A percentile compares a stretch with the other conserved stretches of the same genome.
Conservation (phyloP, 2,329 filamentous ascomycete species). For the Botrytis sinoallii region DNA sequence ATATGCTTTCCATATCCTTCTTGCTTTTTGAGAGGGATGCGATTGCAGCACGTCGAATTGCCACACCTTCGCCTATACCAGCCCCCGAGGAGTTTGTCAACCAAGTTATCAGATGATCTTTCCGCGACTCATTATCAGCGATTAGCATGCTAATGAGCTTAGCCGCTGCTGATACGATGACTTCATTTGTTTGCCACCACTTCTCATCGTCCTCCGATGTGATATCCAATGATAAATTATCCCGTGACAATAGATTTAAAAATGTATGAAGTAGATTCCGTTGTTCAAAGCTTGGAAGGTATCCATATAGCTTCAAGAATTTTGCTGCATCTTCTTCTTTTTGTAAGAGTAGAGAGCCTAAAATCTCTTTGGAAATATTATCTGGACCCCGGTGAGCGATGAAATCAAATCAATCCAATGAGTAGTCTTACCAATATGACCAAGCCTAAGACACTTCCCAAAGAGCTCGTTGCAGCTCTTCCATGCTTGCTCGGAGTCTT, state of each 20-base stretch:
- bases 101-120: slow-evolving; percentile 59
- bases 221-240: slow-evolving; percentile 28
- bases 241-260: slow-evolving; percentile 33
- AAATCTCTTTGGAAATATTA: slow-evolving; percentile 30
- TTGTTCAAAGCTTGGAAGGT: slow-evolving; percentile 34
- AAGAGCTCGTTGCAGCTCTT: slow-evolving; percentile 35
- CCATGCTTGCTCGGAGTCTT: slow-evolving; percentile 27
- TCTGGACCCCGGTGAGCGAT: slow-evolving; percentile 28
- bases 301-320: slow-evolving; percentile 31
- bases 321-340: slow-evolving; percentile 24
- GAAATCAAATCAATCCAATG: background rate
- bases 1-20: slow-evolving; percentile 50
- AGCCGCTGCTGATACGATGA: slow-evolving; percentile 55
- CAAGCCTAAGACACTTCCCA: slow-evolving; percentile 35
- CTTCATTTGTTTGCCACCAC: slow-evolving; percentile 37
- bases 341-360: slow-evolving; percentile 28
- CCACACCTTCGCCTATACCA: slow-evolving; percentile 60
- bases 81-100: slow-evolving; percentile 61
- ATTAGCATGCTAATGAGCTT: slow-evolving; percentile 53
- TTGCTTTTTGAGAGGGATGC: slow-evolving; percentile 53
- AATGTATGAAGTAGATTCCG: slow-evolving; percentile 31
- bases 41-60: slow-evolving; percentile 64
- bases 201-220: slow-evolving; percentile 30
- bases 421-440: slow-evolving; percentile 33
- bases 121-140: slow-evolving; percentile 47